Evolutionary conservation across 2,329 filamentous ascomycete genomes (phyloP), one percentile per base, ranked within the genome.

Genomic region (Nemania sp.): DNA sequence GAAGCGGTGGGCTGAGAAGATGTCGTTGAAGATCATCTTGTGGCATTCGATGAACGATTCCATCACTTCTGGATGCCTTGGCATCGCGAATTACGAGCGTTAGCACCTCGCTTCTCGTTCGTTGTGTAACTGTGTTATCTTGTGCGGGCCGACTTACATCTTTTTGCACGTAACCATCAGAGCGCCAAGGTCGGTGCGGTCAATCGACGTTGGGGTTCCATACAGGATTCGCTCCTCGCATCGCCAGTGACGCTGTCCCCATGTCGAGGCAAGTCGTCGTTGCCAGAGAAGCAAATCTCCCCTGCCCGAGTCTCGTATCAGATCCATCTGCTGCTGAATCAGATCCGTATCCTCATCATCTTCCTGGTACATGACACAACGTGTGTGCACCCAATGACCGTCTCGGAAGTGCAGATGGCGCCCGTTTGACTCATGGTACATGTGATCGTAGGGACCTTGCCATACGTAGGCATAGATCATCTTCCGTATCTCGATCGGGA

Each of bases 401-500:
- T 69, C 35, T 46, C 68, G 63, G 54, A 71, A 73, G 47, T 71
- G 65, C 17, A 73, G 49, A 55, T 73, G 71, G 17, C 70, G 65
- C 1, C 70, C 69, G 29, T 65, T 63, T 3, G 62, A 54, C 4
- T 64, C 51, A 29, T 73, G 68, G 45, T 72, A 73, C 53, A 66
- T 67, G 55, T 71, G 54, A 52, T 71, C 71, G 51, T 69, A 62
- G 6, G 57, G 46, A 3, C 65, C 65, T 9, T 37, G 47, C 70
- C 70, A 73, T 40, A 70, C 62, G 32, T 70, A 65, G 34, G 60
- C 57, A 51, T 73, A 73, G 48, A 76, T 70, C 62, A 69, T 69
- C 49, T 67, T 71, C 17, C 75, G 70, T 6, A 77, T 68, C 62
- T 77, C 74, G 9, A 70, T 60, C 9, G 75, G 74, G 1, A 77